Percentiles rank a stretch among this genome's conserved stretches.
These are phyloP conservation scores for Luzula sylvatica DNA, from an alignment of 176 grass and related monocot species.

Conservation along the genomic window DNA sequence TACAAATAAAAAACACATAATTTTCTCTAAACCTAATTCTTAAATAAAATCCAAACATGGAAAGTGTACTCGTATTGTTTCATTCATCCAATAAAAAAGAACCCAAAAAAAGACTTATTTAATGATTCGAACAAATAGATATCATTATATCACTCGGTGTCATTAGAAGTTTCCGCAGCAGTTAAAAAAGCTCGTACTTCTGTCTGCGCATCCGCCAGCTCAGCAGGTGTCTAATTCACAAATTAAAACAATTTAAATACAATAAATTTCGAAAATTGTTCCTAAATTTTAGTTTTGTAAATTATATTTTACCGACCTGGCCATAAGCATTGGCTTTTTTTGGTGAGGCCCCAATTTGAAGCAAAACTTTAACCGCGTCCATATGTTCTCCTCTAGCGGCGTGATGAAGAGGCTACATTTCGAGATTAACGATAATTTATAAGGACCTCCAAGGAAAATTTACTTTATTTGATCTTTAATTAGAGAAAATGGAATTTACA, in stretches of 20 bases:
- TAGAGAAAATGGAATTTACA: constrained; percentile 28
- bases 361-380: constrained; percentile 62
- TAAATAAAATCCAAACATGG: too few relatives aligned
- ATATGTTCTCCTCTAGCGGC: constrained; percentile 86
- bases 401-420: constrained; percentile 78
- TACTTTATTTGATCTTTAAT: neutral
- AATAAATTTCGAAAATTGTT: neutral
- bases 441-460: neutral
- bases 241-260: neutral
- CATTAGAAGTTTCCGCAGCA: constrained; percentile 20
- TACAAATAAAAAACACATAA: too few relatives aligned
- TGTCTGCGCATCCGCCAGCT: constrained; percentile 67
- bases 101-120: too few relatives aligned
- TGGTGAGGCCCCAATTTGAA: constrained; percentile 59
- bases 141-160: neutral
- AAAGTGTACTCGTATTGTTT: too few relatives aligned
- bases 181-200: constrained; percentile 54
- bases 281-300: neutral
- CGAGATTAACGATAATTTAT: too few relatives aligned
- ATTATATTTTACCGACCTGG: constrained; percentile 23
- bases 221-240: constrained; percentile 41
- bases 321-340: constrained; percentile 62
- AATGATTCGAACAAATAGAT: too few relatives aligned
- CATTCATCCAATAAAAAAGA: too few relatives aligned
- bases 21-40: too few relatives aligned